Percentiles rank a stretch among this genome's conserved stretches.
These are phyloP conservation scores for Acanthamoeba rhysodes DNA, from an alignment of 208 protist genomes.

Conservation along the genomic window DNA sequence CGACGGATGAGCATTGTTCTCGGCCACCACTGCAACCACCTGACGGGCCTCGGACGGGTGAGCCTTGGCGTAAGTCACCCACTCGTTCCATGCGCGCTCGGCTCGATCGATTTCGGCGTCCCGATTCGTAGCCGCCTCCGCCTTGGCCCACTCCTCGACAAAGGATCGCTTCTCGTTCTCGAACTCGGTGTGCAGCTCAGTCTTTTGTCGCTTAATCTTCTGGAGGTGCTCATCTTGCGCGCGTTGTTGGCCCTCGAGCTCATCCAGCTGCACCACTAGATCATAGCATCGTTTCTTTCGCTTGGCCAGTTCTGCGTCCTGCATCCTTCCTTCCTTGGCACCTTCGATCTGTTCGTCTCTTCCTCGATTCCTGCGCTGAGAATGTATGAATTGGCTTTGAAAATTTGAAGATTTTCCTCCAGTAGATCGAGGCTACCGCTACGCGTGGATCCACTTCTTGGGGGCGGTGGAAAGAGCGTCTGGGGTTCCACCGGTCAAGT, in stretches of 20 bases:
- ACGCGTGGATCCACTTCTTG: too few species aligned
- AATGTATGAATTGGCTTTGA: too few species aligned
- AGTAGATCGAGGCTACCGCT: too few species aligned
- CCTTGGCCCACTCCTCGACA: not conserved
- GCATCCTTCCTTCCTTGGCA: not conserved
- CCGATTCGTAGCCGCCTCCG: not conserved
- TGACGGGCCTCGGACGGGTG: not conserved
- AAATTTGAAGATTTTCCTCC: too few species aligned
- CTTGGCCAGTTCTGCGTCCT: not conserved
- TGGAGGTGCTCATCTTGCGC: constrained; percentile 10
- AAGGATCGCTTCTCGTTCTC: not conserved
- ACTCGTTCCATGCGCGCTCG: constrained; percentile 14
- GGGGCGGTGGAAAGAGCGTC: too few species aligned
- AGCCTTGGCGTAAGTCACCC: not conserved
- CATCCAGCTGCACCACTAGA: not conserved
- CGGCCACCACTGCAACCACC: not conserved
- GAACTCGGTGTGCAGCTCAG: not conserved
- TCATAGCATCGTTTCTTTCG: constrained; percentile 47
- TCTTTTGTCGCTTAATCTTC: not conserved
- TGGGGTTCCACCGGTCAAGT: not conserved
- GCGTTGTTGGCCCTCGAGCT: not conserved
- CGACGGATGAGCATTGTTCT: too few species aligned
- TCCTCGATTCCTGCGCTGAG: too few species aligned
- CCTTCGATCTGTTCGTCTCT: too few species aligned
- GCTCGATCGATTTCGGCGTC: not conserved